Conservation (phyloP, 2,329 filamentous ascomycete species). For the Alternaria dauci region DNA sequence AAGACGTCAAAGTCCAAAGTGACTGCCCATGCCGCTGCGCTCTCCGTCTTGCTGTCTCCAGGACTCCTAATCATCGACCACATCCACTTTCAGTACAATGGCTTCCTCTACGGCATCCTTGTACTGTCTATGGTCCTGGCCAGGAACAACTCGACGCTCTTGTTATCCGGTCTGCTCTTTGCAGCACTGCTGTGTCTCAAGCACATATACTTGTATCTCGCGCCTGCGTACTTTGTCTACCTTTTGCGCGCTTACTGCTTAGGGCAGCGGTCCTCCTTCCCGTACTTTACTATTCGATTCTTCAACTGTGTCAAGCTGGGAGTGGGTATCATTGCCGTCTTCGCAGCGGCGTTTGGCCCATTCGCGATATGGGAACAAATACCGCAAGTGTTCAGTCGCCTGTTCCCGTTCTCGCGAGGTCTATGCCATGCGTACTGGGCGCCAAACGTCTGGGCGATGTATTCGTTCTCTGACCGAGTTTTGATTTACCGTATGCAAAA, state of each 20-base stretch:
- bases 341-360: conserved; percentile 85
- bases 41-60: conserved; percentile 90
- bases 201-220: conserved; percentile 97
- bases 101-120: conserved; percentile 90
- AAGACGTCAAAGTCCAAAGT: conserved; percentile 77
- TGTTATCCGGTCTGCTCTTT: conserved; percentile 83
- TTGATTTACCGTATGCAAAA: conserved; percentile 75
- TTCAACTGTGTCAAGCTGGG: conserved; percentile 86
- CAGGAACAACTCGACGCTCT: conserved; percentile 74
- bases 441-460: conserved; percentile 95
- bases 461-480: conserved; percentile 86
- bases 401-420: conserved; percentile 94
- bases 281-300: conserved; percentile 71
- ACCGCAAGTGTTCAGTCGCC: conserved; percentile 79
- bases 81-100: conserved; percentile 99
- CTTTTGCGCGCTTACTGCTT: conserved; percentile 90
- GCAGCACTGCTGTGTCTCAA: conserved; percentile 90
- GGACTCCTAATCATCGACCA: conserved; percentile 97
- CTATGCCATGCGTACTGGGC: conserved; percentile 99
- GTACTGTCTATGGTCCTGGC: conserved; percentile 87
- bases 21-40: conserved; percentile 82
- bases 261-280: conserved; percentile 76
- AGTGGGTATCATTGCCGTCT: conserved; percentile 72
- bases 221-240: conserved; percentile 94
- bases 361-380: conserved; percentile 85